Evolutionary conservation across 306 rosid genomes (phyloP).

Genomic region (Corylus heterophylla): DNA sequence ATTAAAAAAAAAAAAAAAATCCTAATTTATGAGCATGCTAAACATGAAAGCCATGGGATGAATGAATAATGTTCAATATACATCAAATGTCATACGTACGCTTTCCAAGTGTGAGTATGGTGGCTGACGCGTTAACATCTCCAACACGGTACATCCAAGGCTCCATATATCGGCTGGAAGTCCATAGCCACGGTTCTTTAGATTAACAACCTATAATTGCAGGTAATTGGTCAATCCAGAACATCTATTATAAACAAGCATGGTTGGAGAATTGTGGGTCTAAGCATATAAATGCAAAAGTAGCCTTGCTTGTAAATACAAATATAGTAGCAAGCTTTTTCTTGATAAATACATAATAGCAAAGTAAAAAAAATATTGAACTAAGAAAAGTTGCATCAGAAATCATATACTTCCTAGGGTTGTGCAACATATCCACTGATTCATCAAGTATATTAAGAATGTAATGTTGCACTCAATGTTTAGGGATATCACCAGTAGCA

Average conservation of each 20-base stretch:
- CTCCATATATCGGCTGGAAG: conserved; percentile 57
- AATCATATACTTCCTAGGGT: background rate
- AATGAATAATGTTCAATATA: conserved; percentile 6
- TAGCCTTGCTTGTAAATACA: background rate
- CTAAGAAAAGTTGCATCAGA: too few relatives aligned
- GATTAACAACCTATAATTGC: conserved; percentile 47
- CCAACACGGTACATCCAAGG: conserved; percentile 56
- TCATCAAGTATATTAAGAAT: background rate
- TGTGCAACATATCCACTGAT: too few relatives aligned
- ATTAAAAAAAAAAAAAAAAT: background rate
- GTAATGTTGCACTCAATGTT: background rate
- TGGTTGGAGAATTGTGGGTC: background rate
- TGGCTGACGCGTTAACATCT: conserved; percentile 48
- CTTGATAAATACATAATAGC: background rate
- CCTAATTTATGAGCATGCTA: background rate
- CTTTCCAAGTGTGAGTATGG: conserved; percentile 58
- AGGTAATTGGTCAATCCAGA: conserved; percentile 18
- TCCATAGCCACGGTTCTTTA: conserved; percentile 41
- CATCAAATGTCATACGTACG: conserved; percentile 35
- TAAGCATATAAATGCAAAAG: background rate
- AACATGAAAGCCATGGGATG: conserved; percentile 15
- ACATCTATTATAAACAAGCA: background rate
- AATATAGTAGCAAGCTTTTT: background rate
- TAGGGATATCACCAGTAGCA: background rate
- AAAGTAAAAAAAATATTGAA: too few relatives aligned